Conservation (phyloP, 352 stramenopile species). For the Phytophthora litchii region DNA sequence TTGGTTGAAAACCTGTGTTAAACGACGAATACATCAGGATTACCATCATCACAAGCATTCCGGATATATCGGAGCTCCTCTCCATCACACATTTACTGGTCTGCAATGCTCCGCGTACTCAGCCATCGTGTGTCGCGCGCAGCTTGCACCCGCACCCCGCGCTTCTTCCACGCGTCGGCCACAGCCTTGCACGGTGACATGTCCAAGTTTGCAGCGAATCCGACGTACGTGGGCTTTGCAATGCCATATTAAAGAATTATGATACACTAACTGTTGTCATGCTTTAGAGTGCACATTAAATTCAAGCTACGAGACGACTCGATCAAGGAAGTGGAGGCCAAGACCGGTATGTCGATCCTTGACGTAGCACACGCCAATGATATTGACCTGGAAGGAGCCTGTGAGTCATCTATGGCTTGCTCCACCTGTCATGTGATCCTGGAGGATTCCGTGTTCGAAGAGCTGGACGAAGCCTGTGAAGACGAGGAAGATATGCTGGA, state of each 20-base stretch:
- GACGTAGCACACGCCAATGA: conserved; percentile 94
- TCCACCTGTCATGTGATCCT: conserved; percentile 99
- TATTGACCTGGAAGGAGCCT: conserved; percentile 95
- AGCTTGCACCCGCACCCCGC: conserved; percentile 2
- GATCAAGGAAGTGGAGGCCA: conserved; percentile 66
- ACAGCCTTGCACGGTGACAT: conserved; percentile 55
- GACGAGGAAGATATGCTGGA: conserved; percentile 99
- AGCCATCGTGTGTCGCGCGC: conserved; percentile 23
- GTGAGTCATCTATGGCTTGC: conserved; percentile 96
- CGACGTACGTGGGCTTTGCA: conserved; percentile 45
- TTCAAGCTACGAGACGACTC: conserved; percentile 73
- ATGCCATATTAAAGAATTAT: background rate
- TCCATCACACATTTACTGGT: conserved; percentile 13
- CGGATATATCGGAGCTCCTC: conserved; percentile 3
- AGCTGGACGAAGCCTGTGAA: conserved; percentile 91
- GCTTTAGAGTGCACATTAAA: conserved; percentile 73
- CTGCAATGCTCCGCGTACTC: conserved; percentile 41
- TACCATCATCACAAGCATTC: conserved; percentile 8
- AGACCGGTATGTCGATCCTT: conserved; percentile 87
- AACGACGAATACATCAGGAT: conserved; percentile 8
- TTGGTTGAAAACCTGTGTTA: conserved; percentile 17
- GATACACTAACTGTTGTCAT: conserved; percentile 14
- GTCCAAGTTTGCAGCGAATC: conserved; percentile 65
- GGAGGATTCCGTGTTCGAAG: conserved; percentile 91
- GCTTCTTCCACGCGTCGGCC: conserved; percentile 54